Percentiles rank a stretch among this genome's conserved stretches.
phyloP scores from a whole-genome alignment of 495 filamentous ascomycete genomes.

The Cercophora newfieldiana region DNA sequence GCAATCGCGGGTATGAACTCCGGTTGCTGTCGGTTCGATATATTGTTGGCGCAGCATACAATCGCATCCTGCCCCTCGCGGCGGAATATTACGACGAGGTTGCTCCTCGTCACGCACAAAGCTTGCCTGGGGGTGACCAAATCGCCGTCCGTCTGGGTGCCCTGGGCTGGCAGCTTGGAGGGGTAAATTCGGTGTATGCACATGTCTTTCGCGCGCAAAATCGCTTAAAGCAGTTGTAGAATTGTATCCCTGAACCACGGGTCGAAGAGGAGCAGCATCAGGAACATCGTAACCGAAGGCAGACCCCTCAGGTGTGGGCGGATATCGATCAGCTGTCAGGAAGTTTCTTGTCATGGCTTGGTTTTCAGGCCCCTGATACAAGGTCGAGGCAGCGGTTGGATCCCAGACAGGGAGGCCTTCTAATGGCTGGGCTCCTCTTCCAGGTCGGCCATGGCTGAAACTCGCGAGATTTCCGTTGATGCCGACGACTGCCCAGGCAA shows the following conservation, averaged over 20 bases:
- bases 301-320: not conserved
- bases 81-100: not conserved
- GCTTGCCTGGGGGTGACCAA: not conserved
- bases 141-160: not conserved
- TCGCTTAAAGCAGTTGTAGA: not conserved
- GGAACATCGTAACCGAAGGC: not conserved
- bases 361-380: conserved; percentile 24
- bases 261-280: not conserved
- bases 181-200: not conserved
- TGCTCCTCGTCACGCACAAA: not conserved
- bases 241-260: not conserved
- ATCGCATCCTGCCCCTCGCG: not conserved
- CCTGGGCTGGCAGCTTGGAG: not conserved
- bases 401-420: conserved; percentile 60
- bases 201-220: not conserved
- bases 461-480: conserved; percentile 76
- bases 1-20: not conserved
- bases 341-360: not conserved
- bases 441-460: conserved; percentile 62
- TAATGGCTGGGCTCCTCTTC: conserved; percentile 58
- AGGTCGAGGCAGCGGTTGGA: conserved; percentile 24
- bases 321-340: not conserved
- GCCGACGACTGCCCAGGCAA: conserved; percentile 77
- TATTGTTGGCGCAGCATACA: not conserved
- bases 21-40: not conserved